Base-by-base conservation (phyloP, 345 rosid species). In the Eucalyptus camaldulensis region DNA sequence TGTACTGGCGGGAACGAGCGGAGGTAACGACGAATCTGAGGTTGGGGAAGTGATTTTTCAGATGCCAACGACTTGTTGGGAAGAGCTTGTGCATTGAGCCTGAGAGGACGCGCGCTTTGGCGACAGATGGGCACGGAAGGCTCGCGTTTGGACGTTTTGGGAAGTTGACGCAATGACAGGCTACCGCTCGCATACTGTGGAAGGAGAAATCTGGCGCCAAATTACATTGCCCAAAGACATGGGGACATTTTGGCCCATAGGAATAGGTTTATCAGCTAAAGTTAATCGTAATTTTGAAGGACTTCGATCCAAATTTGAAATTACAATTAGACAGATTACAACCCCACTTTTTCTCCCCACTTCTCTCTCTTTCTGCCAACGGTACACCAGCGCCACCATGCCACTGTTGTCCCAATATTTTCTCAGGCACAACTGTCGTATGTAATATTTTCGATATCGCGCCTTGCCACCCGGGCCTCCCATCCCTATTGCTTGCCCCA, bases 11-110 rank as follows among this genome's bases (percentile, higher is more conserved):
- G 80, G 91, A 31, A 50, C 83, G 80, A 43, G 94, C 93, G 88
- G 90, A 43, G 88, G 92, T 69, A 19, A 76, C 9, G 83, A 37
- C 76, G 22, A 88, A 17, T 87, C 88, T 89, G 40, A 89, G 72
- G 69, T 65, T 58, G 29, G 50, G 44, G 31, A 44, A 54, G 86
- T 43, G 87, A 87, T 25, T 76, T 49, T 67, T 62, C 56, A 89
- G 88, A 89, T 60, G 88, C 89, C 50, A 45, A 47, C 90, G 72
- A 85, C 62, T 80, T 51, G 88, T 65, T 88, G 83, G 90, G 86
- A 92, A 90, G 87, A 93, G 90, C 54, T 90, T 93, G 47, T 83
- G 90, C 95, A 92, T 93, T 86, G 80, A 40, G 83, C 47, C 47
- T 12, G 47, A 22, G 29, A 37, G 37, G 10, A 65, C 37, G 76